A percentile compares a stretch with the other conserved stretches of the same genome.
These are phyloP conservation scores for Ananas comosus DNA, from an alignment of 176 grass and related monocot species.

Conservation along the genomic window DNA sequence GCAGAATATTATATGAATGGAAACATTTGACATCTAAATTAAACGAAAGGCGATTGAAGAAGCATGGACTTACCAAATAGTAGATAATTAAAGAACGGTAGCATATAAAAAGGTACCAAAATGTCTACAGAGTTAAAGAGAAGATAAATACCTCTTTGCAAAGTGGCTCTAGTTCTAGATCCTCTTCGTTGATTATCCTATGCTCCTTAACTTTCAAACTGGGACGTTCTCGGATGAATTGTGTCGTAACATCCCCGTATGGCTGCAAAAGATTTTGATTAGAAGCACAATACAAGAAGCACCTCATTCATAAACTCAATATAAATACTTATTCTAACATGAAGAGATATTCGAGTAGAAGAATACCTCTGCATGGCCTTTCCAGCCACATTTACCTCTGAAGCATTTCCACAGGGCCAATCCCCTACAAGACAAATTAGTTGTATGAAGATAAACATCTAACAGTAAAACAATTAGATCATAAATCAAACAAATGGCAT, in stretches of 20 bases:
- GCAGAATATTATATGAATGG: too few relatives aligned
- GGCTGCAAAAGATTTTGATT: slow-evolving; percentile 32
- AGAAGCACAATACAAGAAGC: slow-evolving; percentile 9
- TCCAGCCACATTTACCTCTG: slow-evolving; percentile 73
- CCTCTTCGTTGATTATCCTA: slow-evolving; percentile 51
- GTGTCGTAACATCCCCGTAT: not conserved
- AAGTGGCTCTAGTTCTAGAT: slow-evolving; percentile 57
- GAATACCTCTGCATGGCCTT: slow-evolving; percentile 37
- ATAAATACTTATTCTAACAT: slow-evolving; percentile 7
- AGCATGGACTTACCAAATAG: not conserved
- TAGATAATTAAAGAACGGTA: not conserved
- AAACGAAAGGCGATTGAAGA: not conserved
- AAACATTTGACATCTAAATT: too few relatives aligned
- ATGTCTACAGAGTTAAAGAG: not conserved
- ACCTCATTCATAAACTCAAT: not conserved
- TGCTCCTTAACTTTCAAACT: slow-evolving; percentile 28
- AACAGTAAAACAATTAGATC: slow-evolving; percentile 1
- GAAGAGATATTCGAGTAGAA: not conserved
- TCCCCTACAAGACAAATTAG: slow-evolving; percentile 32
- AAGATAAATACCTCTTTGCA: slow-evolving; percentile 46
- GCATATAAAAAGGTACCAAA: not conserved
- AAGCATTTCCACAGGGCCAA: slow-evolving; percentile 65
- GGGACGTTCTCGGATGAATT: not conserved
- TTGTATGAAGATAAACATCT: not conserved
- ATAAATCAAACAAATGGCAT: slow-evolving; percentile 4